phyloP scores from a whole-genome alignment of 192 early-diverging fungal species.

The Rhizophagus sp. region DNA sequence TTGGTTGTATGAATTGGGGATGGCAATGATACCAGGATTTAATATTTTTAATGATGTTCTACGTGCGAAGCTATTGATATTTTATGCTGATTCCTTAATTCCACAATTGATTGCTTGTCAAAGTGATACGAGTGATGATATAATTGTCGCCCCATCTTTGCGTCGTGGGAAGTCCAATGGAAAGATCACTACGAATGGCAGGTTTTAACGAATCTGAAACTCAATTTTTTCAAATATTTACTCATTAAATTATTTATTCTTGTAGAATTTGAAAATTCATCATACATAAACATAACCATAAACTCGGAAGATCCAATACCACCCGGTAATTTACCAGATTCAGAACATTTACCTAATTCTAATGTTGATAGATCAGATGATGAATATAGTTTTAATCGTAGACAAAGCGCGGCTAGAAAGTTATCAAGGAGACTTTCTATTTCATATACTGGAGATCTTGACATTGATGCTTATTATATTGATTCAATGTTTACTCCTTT shows the following conservation, averaged over 20 bases:
- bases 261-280: slow-evolving; percentile 19
- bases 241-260: not conserved
- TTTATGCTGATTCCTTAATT: slow-evolving; percentile 50
- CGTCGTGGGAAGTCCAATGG: not conserved
- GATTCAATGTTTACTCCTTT: slow-evolving; percentile 54
- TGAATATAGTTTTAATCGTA: not conserved
- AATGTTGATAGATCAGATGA: not conserved
- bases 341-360: not conserved
- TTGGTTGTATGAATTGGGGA: slow-evolving; percentile 55
- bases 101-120: slow-evolving; percentile 43
- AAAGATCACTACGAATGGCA: not conserved
- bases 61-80: slow-evolving; percentile 41
- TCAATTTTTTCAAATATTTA: not conserved
- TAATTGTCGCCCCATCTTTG: not conserved
- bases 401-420: not conserved
- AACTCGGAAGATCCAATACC: not conserved
- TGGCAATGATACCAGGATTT: slow-evolving; percentile 52
- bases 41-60: slow-evolving; percentile 47
- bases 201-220: not conserved
- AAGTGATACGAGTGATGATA: not conserved
- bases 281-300: slow-evolving; percentile 26
- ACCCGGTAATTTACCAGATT: not conserved
- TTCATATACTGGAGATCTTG: slow-evolving; percentile 34
- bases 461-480: slow-evolving; percentile 42
- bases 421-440: slow-evolving; percentile 11